Base-by-base conservation (phyloP, 768 basidiomycete genomes). In the Suillus clintonianus region DNA sequence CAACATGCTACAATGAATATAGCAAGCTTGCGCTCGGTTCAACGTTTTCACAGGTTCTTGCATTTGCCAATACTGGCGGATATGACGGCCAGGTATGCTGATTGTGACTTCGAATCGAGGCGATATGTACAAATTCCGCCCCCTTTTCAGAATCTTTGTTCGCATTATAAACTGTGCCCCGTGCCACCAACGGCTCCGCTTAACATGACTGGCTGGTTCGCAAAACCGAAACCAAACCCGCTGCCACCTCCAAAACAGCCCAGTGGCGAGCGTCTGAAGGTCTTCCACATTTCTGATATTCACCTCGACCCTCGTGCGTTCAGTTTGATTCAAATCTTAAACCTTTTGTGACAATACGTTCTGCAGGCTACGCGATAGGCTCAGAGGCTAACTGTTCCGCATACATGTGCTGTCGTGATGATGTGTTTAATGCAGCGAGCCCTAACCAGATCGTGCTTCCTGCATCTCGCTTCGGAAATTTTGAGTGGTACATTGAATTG, bases 301-400 rank as follows among this genome's bases (percentile, higher is more conserved):
- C 85, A 85, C 64, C 71, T 85, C 59, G 84, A 85, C 63, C 82
- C 83, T 15, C 79, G 83, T 84, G 67, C 41, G 81, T 71, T 55
- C 14, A 15, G 5, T 54, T 37, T 37, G 14, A 24, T n/a, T 15
- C 39, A 9, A 9, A 15, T 55, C n/a, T 41, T 13, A n/a, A 24
- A 32, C 15, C 7, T 11, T 37, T 19, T 17, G 10, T 59, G 57
- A 55, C 27, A 0, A 53, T 36, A 37, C 2, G n/a, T 59, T 42
- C 45, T 62, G 24, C 60, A 89, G 88, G 90, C 32, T 91, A 86
- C 60, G 80, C 86, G 9, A 90, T 82, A n/a, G 86, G 88, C 22
- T 75, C 87, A 11, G 90, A 90, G 73, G 89, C 85, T 1, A 89
- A 90, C 68, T 91, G 90, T 72, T 85, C 85, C 19, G 77, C 81